These are phyloP conservation scores for Debaryomyces singareniensis DNA, from an alignment of 1,139 yeast genomes.

Conservation along the genomic window DNA sequence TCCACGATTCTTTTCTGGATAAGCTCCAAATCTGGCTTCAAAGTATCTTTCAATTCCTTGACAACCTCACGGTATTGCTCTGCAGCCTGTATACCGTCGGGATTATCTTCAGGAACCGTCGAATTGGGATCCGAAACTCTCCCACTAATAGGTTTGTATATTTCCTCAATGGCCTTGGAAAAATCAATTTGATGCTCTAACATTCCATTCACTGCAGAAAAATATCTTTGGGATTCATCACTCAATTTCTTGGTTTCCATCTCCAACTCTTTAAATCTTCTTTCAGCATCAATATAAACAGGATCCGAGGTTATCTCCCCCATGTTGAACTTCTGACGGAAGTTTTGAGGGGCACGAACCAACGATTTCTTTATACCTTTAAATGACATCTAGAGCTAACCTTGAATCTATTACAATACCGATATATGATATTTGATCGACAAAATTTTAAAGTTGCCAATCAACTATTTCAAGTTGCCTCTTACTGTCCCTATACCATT, in stretches of 20 bases:
- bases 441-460: no score
- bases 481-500: no score
- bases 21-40: constrained; percentile 89
- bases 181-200: constrained; percentile 88
- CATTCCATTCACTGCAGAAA: constrained; percentile 89
- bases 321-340: constrained; percentile 77
- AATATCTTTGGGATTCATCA: constrained; percentile 85
- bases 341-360: constrained; percentile 76
- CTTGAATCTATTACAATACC: no score
- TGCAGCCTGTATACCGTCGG: constrained; percentile 91
- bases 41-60: constrained; percentile 72
- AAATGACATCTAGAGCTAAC: no score
- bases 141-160: constrained; percentile 93
- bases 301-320: constrained; percentile 82
- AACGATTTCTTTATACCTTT: constrained; percentile 88
- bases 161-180: constrained; percentile 89
- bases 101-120: constrained; percentile 83
- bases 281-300: constrained; percentile 89
- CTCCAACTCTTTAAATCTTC: constrained; percentile 91
- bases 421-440: no score
- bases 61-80: constrained; percentile 88
- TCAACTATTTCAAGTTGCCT: no score
- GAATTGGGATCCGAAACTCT: constrained; percentile 85
- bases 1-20: constrained; percentile 83
- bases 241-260: constrained; percentile 82